Base-by-base conservation (phyloP, 768 basidiomycete genomes). In the Mycena floridula region DNA sequence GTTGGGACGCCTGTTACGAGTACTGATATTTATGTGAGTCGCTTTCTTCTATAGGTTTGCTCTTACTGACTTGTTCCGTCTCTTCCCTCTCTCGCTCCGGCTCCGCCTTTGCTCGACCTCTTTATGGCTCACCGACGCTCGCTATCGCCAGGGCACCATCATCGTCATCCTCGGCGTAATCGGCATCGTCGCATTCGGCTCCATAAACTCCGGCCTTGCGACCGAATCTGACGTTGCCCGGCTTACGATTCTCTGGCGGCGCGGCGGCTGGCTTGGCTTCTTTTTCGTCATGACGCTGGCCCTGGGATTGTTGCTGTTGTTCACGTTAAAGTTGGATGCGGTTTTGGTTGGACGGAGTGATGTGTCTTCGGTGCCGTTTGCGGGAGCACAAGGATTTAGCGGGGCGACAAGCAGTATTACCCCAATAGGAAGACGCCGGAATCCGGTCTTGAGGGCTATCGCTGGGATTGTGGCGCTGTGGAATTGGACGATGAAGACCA, bases 191-290 rank as follows among this genome's bases (percentile, higher is more conserved):
- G 84, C 82, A 0, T 92, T 92, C 51, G 88, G 89, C 22, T 85
- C 82, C 39, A 83, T 90, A 46, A 89, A 90, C 57, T 79, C 79
- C 44, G 91, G 91, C 5, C 77, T 92, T 43, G 77, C 78, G 4
- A 66, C 72, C 16, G 84, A 86, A 59, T 85, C 87, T 16, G 70
- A 87, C 54, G 85, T 88, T 42, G 60, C 63, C 25, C 88, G 85
- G 50, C 73, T 98, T 42, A 87, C 89, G 6, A 68, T 74, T 46
- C 76, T 97, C 28, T 98, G 94, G 94, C 73, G 81, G 11, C 79
- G 94, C 35, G 67, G 74, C 12, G 85, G 86, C 54, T 98, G 95
- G 94, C 80, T 97, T n/a, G 74, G 73, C 22, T 98, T 81, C 68
- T 93, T 97, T 70, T 77, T 89, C 59, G 60, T 77, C 64, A 87